Evolutionary conservation across 2,329 filamentous ascomycete species (phyloP).

Genomic region (Cadophora sp.): DNA sequence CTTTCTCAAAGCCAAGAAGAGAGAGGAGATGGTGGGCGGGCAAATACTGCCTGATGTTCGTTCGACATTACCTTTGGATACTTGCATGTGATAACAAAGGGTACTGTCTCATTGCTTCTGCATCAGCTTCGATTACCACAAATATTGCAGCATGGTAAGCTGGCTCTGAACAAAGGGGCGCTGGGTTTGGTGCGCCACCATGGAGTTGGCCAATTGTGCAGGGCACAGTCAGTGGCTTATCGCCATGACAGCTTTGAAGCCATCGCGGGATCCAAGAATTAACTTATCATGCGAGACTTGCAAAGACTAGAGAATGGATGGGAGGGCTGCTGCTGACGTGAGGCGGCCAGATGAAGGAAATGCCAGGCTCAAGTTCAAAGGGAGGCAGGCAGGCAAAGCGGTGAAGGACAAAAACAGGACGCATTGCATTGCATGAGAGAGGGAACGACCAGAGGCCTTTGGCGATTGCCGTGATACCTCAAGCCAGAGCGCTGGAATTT

Average conservation of each 20-base stretch:
- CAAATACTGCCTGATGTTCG: neutral
- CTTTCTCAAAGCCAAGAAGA: neutral
- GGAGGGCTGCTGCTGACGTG: slow-evolving; percentile 12
- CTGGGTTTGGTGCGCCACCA: neutral
- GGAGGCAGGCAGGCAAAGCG: neutral
- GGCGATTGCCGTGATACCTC: neutral
- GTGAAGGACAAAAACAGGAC: neutral
- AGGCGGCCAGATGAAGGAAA: neutral
- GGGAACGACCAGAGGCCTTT: neutral
- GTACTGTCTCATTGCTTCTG: neutral
- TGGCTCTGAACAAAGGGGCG: neutral
- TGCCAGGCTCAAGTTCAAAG: neutral
- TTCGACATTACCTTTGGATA: neutral
- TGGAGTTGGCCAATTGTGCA: neutral
- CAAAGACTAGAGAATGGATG: neutral
- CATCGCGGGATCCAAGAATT: neutral
- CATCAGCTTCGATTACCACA: neutral
- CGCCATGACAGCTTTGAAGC: neutral
- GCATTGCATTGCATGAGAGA: slow-evolving; percentile 1
- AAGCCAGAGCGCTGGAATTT: neutral
- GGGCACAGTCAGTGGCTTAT: neutral
- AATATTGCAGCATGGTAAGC: neutral
- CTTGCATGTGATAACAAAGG: neutral
- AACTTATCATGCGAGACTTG: neutral
- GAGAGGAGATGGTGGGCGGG: no score